Conservation (phyloP, 2,329 filamentous ascomycete genomes). For the Venturia oleaginea region DNA sequence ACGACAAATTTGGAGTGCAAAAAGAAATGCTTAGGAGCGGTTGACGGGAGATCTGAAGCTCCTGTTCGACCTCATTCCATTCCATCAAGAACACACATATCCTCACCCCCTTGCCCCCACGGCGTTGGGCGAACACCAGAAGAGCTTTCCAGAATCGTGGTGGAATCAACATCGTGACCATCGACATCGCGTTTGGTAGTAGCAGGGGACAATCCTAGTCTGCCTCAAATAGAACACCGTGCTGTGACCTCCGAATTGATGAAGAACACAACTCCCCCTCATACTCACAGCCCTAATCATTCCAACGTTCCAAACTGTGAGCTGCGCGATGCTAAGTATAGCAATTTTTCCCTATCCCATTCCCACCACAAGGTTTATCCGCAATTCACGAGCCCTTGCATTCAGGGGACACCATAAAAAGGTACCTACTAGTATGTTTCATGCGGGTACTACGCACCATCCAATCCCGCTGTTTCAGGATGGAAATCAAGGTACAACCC, state of each 20-base stretch:
- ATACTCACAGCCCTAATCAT: not conserved
- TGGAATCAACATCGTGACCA: not conserved
- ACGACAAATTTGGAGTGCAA: not conserved
- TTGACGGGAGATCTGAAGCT: not conserved
- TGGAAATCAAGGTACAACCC: not conserved
- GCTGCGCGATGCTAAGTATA: not conserved
- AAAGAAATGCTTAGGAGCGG: not conserved
- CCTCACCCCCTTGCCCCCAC: not conserved
- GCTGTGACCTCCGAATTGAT: not conserved
- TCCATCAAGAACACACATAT: not conserved
- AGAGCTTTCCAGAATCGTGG: not conserved
- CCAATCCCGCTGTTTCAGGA: not conserved
- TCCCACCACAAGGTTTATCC: not conserved
- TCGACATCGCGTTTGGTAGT: not conserved
- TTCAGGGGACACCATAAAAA: not conserved
- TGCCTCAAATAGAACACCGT: not conserved
- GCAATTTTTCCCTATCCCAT: not conserved
- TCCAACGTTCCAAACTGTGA: not conserved
- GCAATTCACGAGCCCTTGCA: slow-evolving; percentile 1
- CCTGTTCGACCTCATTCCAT: not conserved
- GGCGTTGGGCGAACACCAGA: not conserved
- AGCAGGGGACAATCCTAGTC: not conserved
- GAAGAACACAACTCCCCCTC: not conserved
- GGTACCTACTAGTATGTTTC: not conserved
- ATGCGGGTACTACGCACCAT: not conserved